Evolutionary conservation across 345 rosid genomes (phyloP).

Genomic region (Linum trigynum): DNA sequence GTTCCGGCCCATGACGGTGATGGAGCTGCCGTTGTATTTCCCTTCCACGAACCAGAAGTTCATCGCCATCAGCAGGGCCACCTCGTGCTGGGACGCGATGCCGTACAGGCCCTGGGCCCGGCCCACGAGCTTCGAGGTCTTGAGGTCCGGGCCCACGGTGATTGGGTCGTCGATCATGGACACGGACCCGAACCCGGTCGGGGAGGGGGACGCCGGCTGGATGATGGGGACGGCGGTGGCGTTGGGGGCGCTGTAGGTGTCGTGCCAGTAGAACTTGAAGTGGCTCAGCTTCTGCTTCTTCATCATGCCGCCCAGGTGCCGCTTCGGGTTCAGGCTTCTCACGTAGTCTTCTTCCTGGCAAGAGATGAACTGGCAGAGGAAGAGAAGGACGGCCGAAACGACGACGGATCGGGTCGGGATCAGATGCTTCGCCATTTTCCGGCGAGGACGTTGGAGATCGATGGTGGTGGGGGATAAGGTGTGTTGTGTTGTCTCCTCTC

Average conservation of each 20-base stretch:
- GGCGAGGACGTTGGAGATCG: too few species aligned
- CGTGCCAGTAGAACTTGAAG: conserved; percentile 5
- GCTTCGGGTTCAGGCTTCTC: background rate
- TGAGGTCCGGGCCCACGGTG: conserved; percentile 1
- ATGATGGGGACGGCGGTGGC: background rate
- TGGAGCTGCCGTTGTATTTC: background rate
- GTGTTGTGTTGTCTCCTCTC: too few species aligned
- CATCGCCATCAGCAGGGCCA: background rate
- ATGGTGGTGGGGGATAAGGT: too few species aligned
- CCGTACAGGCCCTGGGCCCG: conserved; percentile 2
- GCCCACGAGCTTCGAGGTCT: background rate
- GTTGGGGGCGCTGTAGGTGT: background rate
- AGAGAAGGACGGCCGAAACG: too few species aligned
- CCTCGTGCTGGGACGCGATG: background rate
- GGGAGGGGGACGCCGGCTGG: background rate
- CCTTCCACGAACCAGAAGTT: background rate
- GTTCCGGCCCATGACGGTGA: background rate
- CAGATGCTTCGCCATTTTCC: too few species aligned
- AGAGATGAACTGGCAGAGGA: too few species aligned
- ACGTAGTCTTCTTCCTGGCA: background rate
- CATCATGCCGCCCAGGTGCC: background rate
- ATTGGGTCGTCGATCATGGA: conserved; percentile 1
- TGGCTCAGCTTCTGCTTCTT: background rate
- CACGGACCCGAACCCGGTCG: conserved; percentile 7
- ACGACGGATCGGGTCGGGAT: too few species aligned